Base-by-base conservation (phyloP, 73 alveolate genomes). In the Blepharisma japonicum region DNA sequence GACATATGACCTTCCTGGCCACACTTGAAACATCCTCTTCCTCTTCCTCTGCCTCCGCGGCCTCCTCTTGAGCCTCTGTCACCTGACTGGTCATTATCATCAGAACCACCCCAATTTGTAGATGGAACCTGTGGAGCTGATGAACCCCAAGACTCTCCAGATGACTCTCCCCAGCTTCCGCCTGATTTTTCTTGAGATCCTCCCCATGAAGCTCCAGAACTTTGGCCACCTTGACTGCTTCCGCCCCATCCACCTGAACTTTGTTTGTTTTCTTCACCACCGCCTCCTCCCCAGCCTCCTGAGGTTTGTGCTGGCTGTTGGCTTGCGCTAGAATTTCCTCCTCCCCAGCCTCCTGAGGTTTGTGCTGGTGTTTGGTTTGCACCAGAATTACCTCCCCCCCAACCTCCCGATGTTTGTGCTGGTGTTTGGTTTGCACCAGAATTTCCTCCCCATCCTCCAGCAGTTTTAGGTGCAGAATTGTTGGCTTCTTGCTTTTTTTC, bases 1-100 rank as follows among this genome's bases (percentile, higher is more conserved):
- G 89, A 85, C 67, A 72, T 51, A 70, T 88, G 95, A 21, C 95
- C 95, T 18, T 71, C 88, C 50, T 85, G 79, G 11, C 86, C 81
- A 68, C 95, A 88, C 48, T 82, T 86, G 45, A 56, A 83, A 67
- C 95, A 88, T 32, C 86, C 87, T 39, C 89, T 14, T 6, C 84
- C 81, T 14, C 23, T 21, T 25, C 42, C 42, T 46, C 81, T 27
- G 6, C 21, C 78, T 32, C 86, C 87, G 38, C 89, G 11, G 5
- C 84, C 81, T 46, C 71, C 27, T 68, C 71, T 39, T 71, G 46
- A n/a, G 27, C 55, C 83, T 56, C 81, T 71, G 18, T 80, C 8
- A 55, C 61, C 55, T 79, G 78, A 49, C 61, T 66, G 48, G 68
- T 84, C 66, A 32, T 32, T 32, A 14, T 61, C 74, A 0, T 25